Evolutionary conservation across 768 basidiomycete species (phyloP).

Genomic region (Agrocybe praecox): DNA sequence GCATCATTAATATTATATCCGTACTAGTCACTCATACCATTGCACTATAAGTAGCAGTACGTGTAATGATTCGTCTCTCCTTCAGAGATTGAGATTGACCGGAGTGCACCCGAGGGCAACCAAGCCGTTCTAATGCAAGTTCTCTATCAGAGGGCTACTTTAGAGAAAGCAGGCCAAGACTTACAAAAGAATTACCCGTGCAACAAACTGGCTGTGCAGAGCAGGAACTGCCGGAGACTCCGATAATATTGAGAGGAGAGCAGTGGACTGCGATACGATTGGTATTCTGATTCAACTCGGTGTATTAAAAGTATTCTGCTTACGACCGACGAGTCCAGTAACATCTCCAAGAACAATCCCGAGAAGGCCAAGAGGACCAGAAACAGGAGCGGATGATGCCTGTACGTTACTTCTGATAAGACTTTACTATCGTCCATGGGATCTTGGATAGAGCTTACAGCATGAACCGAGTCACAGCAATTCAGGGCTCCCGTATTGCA

Average conservation of each 20-base stretch:
- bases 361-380: conserved; percentile 26
- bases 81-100: no score
- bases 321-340: conserved; percentile 19
- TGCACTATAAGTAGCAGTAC: no score
- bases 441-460: conserved; percentile 12
- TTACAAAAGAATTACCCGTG: conserved; percentile 28
- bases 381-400: conserved; percentile 12
- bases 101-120: conserved; percentile 26
- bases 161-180: background rate
- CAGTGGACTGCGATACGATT: conserved; percentile 22
- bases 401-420: background rate
- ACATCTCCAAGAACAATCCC: conserved; percentile 21
- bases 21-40: no score
- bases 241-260: conserved; percentile 31
- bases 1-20: no score
- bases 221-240: conserved; percentile 23
- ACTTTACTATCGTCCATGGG: no score
- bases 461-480: conserved; percentile 25
- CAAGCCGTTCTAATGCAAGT: conserved; percentile 22
- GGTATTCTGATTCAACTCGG: background rate
- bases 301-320: background rate
- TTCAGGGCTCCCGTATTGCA: conserved; percentile 30
- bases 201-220: conserved; percentile 32
- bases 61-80: no score
- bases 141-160: background rate